phyloP scores from a whole-genome alignment of 257 asterid species.

The Thymus mandschuricus region DNA sequence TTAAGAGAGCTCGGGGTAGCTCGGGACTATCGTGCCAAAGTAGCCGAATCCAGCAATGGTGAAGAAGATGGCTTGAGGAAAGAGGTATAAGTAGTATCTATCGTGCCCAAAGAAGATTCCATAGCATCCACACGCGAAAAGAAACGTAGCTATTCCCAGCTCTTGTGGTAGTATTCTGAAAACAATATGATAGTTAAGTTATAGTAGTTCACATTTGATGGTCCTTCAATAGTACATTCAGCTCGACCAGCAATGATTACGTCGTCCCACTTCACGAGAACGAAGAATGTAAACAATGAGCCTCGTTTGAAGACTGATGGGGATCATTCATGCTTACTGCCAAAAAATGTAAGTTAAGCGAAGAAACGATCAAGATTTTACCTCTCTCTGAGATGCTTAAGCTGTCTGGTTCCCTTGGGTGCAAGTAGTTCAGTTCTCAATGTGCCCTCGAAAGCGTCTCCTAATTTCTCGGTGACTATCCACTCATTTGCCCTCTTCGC shows the following conservation, averaged over 20 bases:
- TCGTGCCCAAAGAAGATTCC: conserved; percentile 46
- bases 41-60: conserved; percentile 53
- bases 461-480: conserved; percentile 83
- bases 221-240: neutral
- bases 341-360: neutral
- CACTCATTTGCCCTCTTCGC: conserved; percentile 68
- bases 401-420: conserved; percentile 35
- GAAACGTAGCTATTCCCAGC: conserved; percentile 43
- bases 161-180: conserved; percentile 48
- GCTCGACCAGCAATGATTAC: neutral
- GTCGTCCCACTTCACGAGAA: neutral
- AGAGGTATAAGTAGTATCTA: conserved; percentile 48
- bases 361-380: conserved; percentile 1
- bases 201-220: neutral
- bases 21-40: conserved; percentile 47
- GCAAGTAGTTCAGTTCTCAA: conserved; percentile 29
- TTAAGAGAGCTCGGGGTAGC: conserved; percentile 23
- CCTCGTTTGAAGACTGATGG: neutral
- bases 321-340: neutral
- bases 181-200: neutral
- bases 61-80: conserved; percentile 55
- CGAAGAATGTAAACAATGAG: neutral
- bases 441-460: conserved; percentile 57
- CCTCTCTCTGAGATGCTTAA: conserved; percentile 49
- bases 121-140: conserved; percentile 50